phyloP scores from a whole-genome alignment of 1,284 basidiomycete species.

The Xerocomus nothofagi region DNA sequence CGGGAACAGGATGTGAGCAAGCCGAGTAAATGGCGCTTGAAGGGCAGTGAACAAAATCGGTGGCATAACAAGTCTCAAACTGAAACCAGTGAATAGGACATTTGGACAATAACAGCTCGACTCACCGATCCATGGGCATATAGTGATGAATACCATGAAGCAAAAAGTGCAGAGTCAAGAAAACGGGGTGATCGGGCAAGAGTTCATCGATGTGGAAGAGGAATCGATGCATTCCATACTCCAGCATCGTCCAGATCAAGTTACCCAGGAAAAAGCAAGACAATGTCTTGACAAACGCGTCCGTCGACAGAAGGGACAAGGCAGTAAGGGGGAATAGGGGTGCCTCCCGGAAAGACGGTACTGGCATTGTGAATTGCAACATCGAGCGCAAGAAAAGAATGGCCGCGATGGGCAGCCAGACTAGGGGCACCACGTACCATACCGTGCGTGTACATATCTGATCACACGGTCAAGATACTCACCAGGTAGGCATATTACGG shows the following conservation, averaged over 20 bases:
- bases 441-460: constrained; percentile 84
- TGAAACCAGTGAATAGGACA: constrained; percentile 30
- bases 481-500: not conserved
- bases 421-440: constrained; percentile 92
- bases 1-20: constrained; percentile 87
- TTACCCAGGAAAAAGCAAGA: constrained; percentile 81
- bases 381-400: constrained; percentile 83
- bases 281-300: constrained; percentile 50
- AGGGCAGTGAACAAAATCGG: constrained; percentile 81
- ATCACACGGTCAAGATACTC: constrained; percentile 4
- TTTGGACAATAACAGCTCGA: not conserved
- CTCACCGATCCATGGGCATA: constrained; percentile 89
- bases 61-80: constrained; percentile 96
- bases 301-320: constrained; percentile 46
- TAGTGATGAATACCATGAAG: constrained; percentile 98
- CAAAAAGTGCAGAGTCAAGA: constrained; percentile 89
- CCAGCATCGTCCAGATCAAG: constrained; percentile 92
- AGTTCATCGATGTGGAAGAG: constrained; percentile 95
- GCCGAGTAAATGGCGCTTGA: constrained; percentile 85
- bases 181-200: constrained; percentile 82
- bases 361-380: constrained; percentile 74
- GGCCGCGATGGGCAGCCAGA: constrained; percentile 89
- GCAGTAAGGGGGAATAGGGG: constrained; percentile 56
- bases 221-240: constrained; percentile 96
- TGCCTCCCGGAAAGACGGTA: constrained; percentile 55